Evolutionary conservation across 2,329 filamentous ascomycete species (phyloP), one percentile per base, ranked within the genome.

Genomic region (Coniochaeta prunicola): DNA sequence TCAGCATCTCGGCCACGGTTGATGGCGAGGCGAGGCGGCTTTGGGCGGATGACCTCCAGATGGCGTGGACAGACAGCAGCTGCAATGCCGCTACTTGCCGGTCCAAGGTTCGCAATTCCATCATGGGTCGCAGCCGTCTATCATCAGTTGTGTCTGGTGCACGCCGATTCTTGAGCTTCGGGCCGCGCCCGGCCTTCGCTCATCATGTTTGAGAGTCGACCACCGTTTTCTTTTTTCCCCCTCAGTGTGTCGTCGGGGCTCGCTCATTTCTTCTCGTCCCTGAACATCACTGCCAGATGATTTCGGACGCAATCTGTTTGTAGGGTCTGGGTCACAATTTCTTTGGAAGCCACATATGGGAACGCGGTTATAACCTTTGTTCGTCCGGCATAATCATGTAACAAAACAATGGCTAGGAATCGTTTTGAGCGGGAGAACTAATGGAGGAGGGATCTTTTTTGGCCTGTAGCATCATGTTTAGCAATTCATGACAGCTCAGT

Each of bases 11-110:
- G n/a, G 65, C 74, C 13, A 72, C 70, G n/a, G 70, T 70, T n/a
- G 66, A 66, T n/a, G 67, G 65, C 3, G 59, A 71, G 34, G 65
- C 71, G n/a, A 70, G 67, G 59, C 68, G 67, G 10, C 80, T 77
- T 76, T 80, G 76, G 76, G 73, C 73, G 56, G 77, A 80, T 62
- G 74, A 80, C 63, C 58, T 79, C 28, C 60, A 68, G 5, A 64
- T 80, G 59, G 70, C 72, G 7, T 80, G 77, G 77, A 73, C 67
- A 34, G 68, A 79, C 64, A 72, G 74, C 58, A 69, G 64, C 50
- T 79, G 76, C 62, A 61, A 67, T 9, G 66, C 69, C 12, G 73
- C 74, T 8, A 42, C 66, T 10, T 77, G 76, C 60, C 75, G 76
- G 34, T 68, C 70, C 5, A 61, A 64, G 42, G 66, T 73, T 10